Evolutionary conservation across 2,329 filamentous ascomycete genomes (phyloP), one percentile per base, ranked within the genome.

Genomic region (Scedosporium minutisporum): DNA sequence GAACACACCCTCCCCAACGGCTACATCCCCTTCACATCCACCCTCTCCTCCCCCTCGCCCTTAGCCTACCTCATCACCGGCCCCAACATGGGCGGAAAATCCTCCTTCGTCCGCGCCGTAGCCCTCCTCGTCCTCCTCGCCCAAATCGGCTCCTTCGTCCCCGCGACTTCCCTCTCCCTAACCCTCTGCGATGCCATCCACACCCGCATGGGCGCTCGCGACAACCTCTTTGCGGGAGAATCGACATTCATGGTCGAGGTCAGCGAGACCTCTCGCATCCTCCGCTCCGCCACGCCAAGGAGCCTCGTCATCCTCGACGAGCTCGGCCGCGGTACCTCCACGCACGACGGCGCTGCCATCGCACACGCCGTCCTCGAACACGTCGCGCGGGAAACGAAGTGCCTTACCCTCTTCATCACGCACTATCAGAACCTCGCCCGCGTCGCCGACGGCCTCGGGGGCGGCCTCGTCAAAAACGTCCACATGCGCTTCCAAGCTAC

Each of bases 11-110:
- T 97, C 5, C 82, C 93, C 3, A 86, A 90, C 67, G 82, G 86
- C 60, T 99, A 97, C 75, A 96, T 99, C 63, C 93, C 95, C 57
- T 99, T 99, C 75, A 85, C 89, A 69, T 89, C 91, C 10, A 77
- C 83, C 2, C 83, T 97, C 57, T 82, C 85, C 1, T 72, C 79
- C 0, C 57, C 63, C 5, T 23, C 61, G 2, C 83, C 86, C 0
- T 82, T 90, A 5, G 91, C 91, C 2, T 84, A 97, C 67, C 87
- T 97, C 63, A 88, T 99, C 69, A 99, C 95, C 0, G 95, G 95
- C 0, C 95, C 95, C 33, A 99, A 99, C 77, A 99, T 99, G 95
- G 95, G 95, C 69, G 95, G 95, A 63, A 99, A 99, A 72, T 96
- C 91, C n/a, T 95, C 89, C 63, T 99, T 96, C 73, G 93, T 99